Evolutionary conservation across 106 monocot genomes (phyloP).

Genomic region (Hemerocallis citrina): DNA sequence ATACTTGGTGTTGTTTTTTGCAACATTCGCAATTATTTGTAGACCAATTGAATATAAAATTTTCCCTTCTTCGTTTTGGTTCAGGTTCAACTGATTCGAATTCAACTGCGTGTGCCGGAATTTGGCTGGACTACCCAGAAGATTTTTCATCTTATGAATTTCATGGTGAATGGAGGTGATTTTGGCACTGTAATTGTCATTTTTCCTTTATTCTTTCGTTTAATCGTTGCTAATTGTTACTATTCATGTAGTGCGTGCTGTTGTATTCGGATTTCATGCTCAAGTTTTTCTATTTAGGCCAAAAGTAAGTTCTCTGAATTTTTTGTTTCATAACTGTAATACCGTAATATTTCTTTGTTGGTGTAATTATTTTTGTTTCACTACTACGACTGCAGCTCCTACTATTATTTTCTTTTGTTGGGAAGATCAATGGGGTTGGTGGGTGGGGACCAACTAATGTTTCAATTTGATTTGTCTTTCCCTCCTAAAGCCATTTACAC

Average conservation of each 20-base stretch:
- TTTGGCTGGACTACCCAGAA: conserved; percentile 96
- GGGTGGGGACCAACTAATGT: too few relatives aligned
- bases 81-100: conserved; percentile 74
- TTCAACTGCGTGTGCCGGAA: conserved; percentile 79
- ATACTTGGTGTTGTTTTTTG: not conserved
- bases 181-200: not conserved
- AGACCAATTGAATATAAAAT: not conserved
- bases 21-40: not conserved
- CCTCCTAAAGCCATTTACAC: too few relatives aligned
- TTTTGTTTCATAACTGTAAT: not conserved
- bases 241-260: conserved; percentile 60
- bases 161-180: conserved; percentile 85
- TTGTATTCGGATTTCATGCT: conserved; percentile 77
- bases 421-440: not conserved
- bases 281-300: conserved; percentile 70
- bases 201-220: not conserved
- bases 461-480: too few relatives aligned
- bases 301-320: conserved; percentile 41
- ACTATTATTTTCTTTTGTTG: not conserved
- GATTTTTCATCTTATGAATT: conserved; percentile 94
- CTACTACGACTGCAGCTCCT: not conserved
- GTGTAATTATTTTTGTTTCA: not conserved
- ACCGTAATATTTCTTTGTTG: not conserved
- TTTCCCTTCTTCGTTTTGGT: not conserved
- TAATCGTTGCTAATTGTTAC: conserved; percentile 2